A percentile compares a stretch with the other conserved stretches of the same genome.
Conservation (phyloP, 163 green algal species). For the Coccomyxa subellipsoidea region DNA sequence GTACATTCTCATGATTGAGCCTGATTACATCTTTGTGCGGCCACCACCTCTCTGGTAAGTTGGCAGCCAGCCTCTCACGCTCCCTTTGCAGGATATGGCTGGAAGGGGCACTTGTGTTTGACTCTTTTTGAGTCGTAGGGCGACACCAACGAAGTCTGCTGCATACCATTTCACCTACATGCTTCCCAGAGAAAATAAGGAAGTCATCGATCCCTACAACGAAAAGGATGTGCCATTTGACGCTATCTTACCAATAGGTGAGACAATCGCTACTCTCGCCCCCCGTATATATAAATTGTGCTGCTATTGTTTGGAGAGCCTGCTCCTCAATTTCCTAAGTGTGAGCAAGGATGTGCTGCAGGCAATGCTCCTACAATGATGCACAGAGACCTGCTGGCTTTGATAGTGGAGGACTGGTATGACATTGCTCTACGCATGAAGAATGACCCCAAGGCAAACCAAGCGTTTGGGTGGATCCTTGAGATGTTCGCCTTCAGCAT, state of each 20-base stretch:
- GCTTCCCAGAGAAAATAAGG: conserved; percentile 38
- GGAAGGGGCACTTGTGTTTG: neutral
- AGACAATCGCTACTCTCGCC: conserved; percentile 45
- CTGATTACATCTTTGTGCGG: conserved; percentile 91
- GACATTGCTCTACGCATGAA: conserved; percentile 40
- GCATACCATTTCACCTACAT: conserved; percentile 88
- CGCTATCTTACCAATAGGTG: conserved; percentile 69
- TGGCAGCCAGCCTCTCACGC: neutral
- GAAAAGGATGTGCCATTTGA: conserved; percentile 32
- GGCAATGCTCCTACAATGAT: conserved; percentile 43
- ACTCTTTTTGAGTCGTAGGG: neutral
- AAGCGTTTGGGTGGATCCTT: conserved; percentile 69
- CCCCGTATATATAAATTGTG: too few species aligned
- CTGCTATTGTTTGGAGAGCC: too few species aligned
- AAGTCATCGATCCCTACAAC: neutral
- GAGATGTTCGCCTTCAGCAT: conserved; percentile 61
- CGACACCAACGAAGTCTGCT: conserved; percentile 13
- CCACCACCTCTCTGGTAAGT: conserved; percentile 52
- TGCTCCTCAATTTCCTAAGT: too few species aligned
- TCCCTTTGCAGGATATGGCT: neutral
- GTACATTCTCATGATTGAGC: conserved; percentile 94
- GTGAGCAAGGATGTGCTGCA: too few species aligned
- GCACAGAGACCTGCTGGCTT: conserved; percentile 28
- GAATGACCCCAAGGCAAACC: conserved; percentile 64
- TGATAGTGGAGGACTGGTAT: conserved; percentile 29